Percentiles rank a stretch among this genome's conserved stretches.
Evolutionary conservation across 352 stramenopile species (phyloP).

Genomic region (Globisporangium middletonii): DNA sequence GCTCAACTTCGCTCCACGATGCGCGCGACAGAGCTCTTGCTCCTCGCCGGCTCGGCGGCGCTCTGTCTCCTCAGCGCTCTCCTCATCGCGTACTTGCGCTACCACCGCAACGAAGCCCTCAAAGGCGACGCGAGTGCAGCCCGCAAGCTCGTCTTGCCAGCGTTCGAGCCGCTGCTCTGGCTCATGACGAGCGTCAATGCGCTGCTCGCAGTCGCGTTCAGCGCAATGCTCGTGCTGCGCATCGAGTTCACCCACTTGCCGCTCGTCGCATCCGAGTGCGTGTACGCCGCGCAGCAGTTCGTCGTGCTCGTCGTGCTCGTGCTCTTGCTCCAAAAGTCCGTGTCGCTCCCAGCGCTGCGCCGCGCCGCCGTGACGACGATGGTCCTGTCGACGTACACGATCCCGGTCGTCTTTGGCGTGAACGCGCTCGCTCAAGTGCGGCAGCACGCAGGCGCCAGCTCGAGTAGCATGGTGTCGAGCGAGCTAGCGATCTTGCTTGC

Average conservation of each 20-base stretch:
- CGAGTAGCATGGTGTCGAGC: too few relatives aligned
- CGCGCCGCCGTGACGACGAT: slow-evolving; percentile 23
- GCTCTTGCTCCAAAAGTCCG: slow-evolving; percentile 40
- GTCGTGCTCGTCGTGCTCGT: slow-evolving; percentile 31
- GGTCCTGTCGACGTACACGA: slow-evolving; percentile 23
- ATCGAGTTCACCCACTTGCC: slow-evolving; percentile 5
- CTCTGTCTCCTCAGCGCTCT: slow-evolving; percentile 10
- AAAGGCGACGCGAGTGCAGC: slow-evolving; percentile 18
- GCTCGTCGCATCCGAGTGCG: slow-evolving; percentile 13
- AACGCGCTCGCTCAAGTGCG: background rate
- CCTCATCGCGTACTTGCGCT: slow-evolving; percentile 23
- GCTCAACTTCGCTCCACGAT: too few relatives aligned
- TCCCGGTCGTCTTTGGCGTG: slow-evolving; percentile 15
- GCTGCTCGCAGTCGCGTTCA: slow-evolving; percentile 11
- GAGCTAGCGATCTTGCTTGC: too few relatives aligned
- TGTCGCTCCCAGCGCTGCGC: slow-evolving; percentile 28
- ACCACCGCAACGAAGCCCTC: slow-evolving; percentile 16
- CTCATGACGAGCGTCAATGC: slow-evolving; percentile 17
- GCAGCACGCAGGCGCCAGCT: background rate
- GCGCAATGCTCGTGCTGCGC: slow-evolving; percentile 2
- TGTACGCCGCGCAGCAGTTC: slow-evolving; percentile 29
- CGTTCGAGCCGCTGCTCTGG: slow-evolving; percentile 44
- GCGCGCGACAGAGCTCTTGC: background rate
- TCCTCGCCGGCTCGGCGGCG: slow-evolving; percentile 1
- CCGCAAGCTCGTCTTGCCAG: slow-evolving; percentile 28